Evolutionary conservation across 2,329 filamentous ascomycete genomes (phyloP).

Genomic region (Penicillium sp.): DNA sequence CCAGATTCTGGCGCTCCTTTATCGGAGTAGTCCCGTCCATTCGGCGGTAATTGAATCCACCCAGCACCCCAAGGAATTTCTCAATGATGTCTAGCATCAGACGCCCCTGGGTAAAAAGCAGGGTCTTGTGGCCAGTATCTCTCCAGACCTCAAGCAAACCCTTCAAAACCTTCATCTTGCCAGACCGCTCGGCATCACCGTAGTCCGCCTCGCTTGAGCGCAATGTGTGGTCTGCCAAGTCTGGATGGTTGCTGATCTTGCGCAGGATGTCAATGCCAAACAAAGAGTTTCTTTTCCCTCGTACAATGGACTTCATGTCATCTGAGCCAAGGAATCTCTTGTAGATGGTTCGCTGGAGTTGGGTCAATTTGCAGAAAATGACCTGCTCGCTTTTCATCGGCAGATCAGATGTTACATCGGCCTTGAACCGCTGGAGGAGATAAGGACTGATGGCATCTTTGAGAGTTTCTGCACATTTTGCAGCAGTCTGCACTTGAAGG

Average conservation of each 20-base stretch:
- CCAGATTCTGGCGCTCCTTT: conserved; percentile 80
- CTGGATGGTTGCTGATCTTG: conserved; percentile 97
- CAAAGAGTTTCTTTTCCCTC: conserved; percentile 71
- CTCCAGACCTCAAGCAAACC: conserved; percentile 86
- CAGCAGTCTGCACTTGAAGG: conserved; percentile 88
- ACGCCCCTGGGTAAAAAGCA: conserved; percentile 88
- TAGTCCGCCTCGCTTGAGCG: conserved; percentile 63
- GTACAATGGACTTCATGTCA: conserved; percentile 80
- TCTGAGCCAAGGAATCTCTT: conserved; percentile 76
- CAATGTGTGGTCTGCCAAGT: conserved; percentile 69
- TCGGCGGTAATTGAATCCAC: conserved; percentile 72
- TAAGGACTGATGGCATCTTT: conserved; percentile 95
- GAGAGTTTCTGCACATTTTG: conserved; percentile 87
- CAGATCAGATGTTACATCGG: conserved; percentile 88
- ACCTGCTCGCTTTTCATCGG: conserved; percentile 97
- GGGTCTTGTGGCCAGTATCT: conserved; percentile 84
- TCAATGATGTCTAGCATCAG: conserved; percentile 96
- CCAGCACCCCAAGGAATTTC: conserved; percentile 67
- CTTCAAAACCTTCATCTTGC: conserved; percentile 94
- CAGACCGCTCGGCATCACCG: conserved; percentile 74
- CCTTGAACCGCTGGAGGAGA: conserved; percentile 85
- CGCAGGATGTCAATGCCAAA: conserved; percentile 88
- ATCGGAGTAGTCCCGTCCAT: conserved; percentile 95
- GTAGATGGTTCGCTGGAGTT: conserved; percentile 75
- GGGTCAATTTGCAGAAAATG: conserved; percentile 88